Evolutionary conservation across 257 asterid genomes (phyloP), one percentile per base, ranked within the genome.

Genomic region (Solanum medicagineum): DNA sequence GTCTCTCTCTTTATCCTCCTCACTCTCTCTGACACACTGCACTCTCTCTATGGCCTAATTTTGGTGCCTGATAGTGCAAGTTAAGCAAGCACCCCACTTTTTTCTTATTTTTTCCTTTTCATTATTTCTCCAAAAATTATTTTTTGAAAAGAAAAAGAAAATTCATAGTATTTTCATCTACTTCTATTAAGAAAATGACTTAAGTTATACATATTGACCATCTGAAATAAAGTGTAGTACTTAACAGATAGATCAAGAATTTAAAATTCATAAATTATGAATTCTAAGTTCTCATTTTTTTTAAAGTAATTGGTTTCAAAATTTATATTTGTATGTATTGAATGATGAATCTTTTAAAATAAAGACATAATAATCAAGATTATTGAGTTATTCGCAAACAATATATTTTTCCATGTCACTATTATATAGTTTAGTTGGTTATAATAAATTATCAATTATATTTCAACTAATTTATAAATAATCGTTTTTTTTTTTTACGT

Each of bases 51-150:
- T 94, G 98, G 95, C 91, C 97, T 92, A 92, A 92, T 90, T 89
- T 92, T 92, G 98, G 91, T 95, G 95, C 90, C 97, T 94, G 90
- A 84, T 90, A 93, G 97, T 95, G 95, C 95, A 95, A 95, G 97
- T 97, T 91, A 95, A 94, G 98, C 94, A 94, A 95, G 77, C 89
- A 81, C 88, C 91, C 89, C 89, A 88, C 91, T 85, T 89, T 89
- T 81, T 51, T 32, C 36, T 81, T 55, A 87, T 89, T 17, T 55
- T 47, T 55, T 26, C 0, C 53, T 74, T 32, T 9, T 29, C 60
- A 59, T 73, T 79, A 7, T 57, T 60, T 65, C 62, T 44, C 47
- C 17, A 82, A 47, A 62, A 42, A 42, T 1, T 15, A 13, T 60
- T 60, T 47, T 22, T 44, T 59, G 12, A 81, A 42, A 15, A 4